These are phyloP conservation scores for Plenodomus lindquistii DNA, from an alignment of 2,329 filamentous ascomycete species.

Conservation along the genomic window DNA sequence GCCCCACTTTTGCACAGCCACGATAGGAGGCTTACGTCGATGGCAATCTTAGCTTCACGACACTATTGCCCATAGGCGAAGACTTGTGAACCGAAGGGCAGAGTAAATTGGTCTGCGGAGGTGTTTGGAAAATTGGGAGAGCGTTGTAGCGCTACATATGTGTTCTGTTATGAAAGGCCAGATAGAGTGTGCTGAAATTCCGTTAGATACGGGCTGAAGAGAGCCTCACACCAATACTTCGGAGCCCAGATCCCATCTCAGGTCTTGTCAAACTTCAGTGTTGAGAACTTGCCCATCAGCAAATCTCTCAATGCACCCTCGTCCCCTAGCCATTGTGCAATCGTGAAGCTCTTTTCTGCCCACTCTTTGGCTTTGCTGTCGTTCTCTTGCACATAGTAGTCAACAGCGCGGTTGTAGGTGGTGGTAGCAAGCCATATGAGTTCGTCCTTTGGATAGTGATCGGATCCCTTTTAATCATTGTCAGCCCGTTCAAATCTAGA, in stretches of 20 bases:
- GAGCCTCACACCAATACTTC: not conserved
- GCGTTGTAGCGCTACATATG: no score
- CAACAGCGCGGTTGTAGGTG: slow-evolving; percentile 65
- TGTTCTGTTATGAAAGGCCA: no score
- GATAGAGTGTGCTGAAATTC: no score
- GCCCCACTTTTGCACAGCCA: slow-evolving; percentile 5
- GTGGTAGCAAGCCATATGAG: slow-evolving; percentile 75
- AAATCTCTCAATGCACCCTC: slow-evolving; percentile 36
- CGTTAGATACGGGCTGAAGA: no score
- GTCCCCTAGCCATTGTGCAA: slow-evolving; percentile 65
- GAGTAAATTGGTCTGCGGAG: no score
- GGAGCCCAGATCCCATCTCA: not conserved
- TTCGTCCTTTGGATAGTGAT: slow-evolving; percentile 66
- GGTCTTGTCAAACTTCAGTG: slow-evolving; percentile 3
- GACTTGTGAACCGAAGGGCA: not conserved
- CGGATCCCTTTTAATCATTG: slow-evolving; percentile 39
- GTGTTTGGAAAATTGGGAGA: no score
- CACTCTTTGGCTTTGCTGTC: slow-evolving; percentile 62
- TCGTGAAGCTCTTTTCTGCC: slow-evolving; percentile 64
- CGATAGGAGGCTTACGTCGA: no score
- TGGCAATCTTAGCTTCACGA: not conserved
- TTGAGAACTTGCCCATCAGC: slow-evolving; percentile 52
- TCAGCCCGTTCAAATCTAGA: slow-evolving; percentile 22
- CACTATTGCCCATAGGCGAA: not conserved
- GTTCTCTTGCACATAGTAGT: slow-evolving; percentile 57